phyloP scores from a whole-genome alignment of 257 asterid species.

The Gynochthodes officinalis region DNA sequence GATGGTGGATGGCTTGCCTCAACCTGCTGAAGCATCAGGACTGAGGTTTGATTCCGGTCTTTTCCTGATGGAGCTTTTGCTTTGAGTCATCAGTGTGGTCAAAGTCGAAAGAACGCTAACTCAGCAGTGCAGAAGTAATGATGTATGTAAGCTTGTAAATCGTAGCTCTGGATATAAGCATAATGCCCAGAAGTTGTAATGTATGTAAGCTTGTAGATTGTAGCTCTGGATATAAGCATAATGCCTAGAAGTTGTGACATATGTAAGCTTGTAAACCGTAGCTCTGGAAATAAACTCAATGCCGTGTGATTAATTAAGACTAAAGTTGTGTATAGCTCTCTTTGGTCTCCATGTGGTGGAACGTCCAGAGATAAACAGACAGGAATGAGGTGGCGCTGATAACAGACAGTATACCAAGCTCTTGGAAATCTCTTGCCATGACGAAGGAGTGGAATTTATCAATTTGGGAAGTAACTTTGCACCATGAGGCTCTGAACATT shows the following conservation, averaged over 20 bases:
- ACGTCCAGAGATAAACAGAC: neutral
- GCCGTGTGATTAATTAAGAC: too few species aligned
- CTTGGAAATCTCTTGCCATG: too few species aligned
- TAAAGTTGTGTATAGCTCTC: neutral
- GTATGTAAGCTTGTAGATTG: neutral
- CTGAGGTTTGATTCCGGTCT: slow-evolving; percentile 71
- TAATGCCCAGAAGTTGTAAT: neutral
- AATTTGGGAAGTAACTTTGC: neutral
- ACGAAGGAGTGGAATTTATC: too few species aligned
- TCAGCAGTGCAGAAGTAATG: neutral
- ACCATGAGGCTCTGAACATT: neutral
- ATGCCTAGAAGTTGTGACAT: neutral
- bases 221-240: neutral
- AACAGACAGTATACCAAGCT: too few species aligned
- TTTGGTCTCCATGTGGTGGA: neutral
- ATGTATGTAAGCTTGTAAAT: neutral
- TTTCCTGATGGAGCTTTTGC: slow-evolving; percentile 63
- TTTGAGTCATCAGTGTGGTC: slow-evolving; percentile 21
- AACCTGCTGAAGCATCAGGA: slow-evolving; percentile 57
- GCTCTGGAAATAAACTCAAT: neutral
- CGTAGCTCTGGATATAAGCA: neutral
- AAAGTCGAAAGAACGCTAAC: too few species aligned
- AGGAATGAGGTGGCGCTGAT: neutral
- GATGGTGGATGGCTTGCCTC: slow-evolving; percentile 73
- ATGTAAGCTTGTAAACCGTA: slow-evolving; percentile 1